Base-by-base conservation (phyloP, 1,284 basidiomycete genomes). In the Ustilago nuda region DNA sequence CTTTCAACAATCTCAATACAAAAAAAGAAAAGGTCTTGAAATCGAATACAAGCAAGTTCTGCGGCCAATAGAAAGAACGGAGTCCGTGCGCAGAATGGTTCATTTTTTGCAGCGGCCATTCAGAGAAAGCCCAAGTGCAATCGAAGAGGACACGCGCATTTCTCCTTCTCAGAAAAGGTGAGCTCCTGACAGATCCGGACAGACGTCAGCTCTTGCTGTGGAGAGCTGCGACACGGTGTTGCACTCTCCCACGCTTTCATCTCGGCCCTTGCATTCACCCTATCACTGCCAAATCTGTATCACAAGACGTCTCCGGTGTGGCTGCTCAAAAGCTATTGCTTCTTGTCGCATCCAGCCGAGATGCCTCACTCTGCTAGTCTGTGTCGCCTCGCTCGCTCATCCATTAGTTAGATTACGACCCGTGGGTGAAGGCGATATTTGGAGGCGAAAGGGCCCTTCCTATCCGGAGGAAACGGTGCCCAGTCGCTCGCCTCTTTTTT, bases 61-160 rank as follows among this genome's bases (percentile, higher is more conserved):
- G 19, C n/a, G 3, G 7, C n/a, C 12, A 50, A 30, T 50, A 50
- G 27, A 30, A 50, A 50, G 4, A 5, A 5, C 48, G 36, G 61
- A 64, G 61, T 64, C 61, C 61, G 61, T 64, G 61, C 61, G 61
- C 61, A 17, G 48, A 50, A 50, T 30, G 23, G 48, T 12, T 50
- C 23, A 27, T 19, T 23, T 23, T 7, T 48, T 48, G 19, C n/a
- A 27, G 19, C 19, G 45, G 45, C 45, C 45, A 27, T 48, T 48
- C 45, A 48, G 23, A 50, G n/a, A 27, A 9, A 56, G 54, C 46
- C 48, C 30, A 32, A 33, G 33, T 41, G 15, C 39, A 30, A 46
- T 32, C 60, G 32, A 53, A 19, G 15, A n/a, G 51, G 45, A 23
- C 19, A 23, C 19, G 23, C 6, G 23, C 45, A 23, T 41, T 39